Conservation (phyloP, 768 basidiomycete species). For the Harrya chromipes region DNA sequence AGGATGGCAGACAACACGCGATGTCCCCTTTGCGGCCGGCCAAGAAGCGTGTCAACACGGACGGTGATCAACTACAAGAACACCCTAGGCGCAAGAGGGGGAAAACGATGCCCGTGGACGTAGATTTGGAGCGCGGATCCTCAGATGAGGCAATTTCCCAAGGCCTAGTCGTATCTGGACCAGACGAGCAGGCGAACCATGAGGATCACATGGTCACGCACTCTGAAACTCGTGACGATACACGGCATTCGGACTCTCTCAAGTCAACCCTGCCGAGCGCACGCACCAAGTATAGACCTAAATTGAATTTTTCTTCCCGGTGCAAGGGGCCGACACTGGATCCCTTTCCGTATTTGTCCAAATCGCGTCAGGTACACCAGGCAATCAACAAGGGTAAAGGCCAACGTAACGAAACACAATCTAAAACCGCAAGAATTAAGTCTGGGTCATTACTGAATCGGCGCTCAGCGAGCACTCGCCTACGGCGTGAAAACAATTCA, state of each 20-base stretch:
- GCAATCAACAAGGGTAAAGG: constrained; percentile 8
- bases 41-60: constrained; percentile 46
- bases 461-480: constrained; percentile 4
- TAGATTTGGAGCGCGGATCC: constrained; percentile 15
- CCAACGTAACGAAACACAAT: constrained; percentile 7
- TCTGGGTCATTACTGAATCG: not conserved
- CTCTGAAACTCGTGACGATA: constrained; percentile 3
- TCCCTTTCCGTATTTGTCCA: constrained; percentile 20
- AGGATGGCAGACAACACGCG: constrained; percentile 19
- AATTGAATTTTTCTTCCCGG: constrained; percentile 5
- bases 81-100: constrained; percentile 30
- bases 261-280: constrained; percentile 20
- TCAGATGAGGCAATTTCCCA: constrained; percentile 13
- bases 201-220: constrained; percentile 5
- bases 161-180: not conserved
- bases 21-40: constrained; percentile 42
- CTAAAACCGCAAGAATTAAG: constrained; percentile 1
- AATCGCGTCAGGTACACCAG: constrained; percentile 9
- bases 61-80: constrained; percentile 20
- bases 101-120: constrained; percentile 19
- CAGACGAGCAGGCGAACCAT: not conserved
- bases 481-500: not conserved
- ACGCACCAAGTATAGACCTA: constrained; percentile 31
- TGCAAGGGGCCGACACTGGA: constrained; percentile 18
- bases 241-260: constrained; percentile 2